Percentiles rank a stretch among this genome's conserved stretches.
Conservation (phyloP, 306 rosid genomes). For the Carpinus fangiana region DNA sequence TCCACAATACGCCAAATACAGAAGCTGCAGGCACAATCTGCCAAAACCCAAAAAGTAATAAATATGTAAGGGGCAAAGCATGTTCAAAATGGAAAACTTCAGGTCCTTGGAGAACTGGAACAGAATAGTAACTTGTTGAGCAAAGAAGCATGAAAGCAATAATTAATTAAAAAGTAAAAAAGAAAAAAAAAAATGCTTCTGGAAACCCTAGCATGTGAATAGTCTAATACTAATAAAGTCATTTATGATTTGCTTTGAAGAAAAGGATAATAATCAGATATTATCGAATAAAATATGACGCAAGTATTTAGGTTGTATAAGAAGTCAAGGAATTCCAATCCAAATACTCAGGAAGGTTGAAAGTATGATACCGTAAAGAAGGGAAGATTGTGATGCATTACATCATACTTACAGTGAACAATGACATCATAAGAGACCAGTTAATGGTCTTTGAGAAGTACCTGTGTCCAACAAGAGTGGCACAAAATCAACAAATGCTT, state of each 20-base stretch:
- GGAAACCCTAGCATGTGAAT: neutral
- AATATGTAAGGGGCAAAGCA: neutral
- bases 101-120: neutral
- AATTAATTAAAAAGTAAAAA: neutral
- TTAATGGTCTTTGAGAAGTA: slow-evolving; percentile 62
- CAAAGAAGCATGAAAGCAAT: neutral
- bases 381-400: neutral
- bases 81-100: neutral
- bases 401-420: slow-evolving; percentile 62
- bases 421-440: slow-evolving; percentile 89
- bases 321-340: neutral
- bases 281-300: neutral
- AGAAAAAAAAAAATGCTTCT: neutral
- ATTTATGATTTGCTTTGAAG: neutral
- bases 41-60: slow-evolving; percentile 13
- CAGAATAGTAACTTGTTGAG: neutral
- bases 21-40: slow-evolving; percentile 84
- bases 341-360: neutral
- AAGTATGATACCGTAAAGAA: neutral
- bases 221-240: neutral
- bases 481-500: slow-evolving; percentile 23
- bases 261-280: neutral
- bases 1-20: slow-evolving; percentile 79
- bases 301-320: neutral
- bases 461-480: slow-evolving; percentile 49